Percentiles rank a stretch among this genome's conserved stretches.
Evolutionary conservation across 2,329 filamentous ascomycete species (phyloP).

Genomic region (Hymenoscyphus linearis): DNA sequence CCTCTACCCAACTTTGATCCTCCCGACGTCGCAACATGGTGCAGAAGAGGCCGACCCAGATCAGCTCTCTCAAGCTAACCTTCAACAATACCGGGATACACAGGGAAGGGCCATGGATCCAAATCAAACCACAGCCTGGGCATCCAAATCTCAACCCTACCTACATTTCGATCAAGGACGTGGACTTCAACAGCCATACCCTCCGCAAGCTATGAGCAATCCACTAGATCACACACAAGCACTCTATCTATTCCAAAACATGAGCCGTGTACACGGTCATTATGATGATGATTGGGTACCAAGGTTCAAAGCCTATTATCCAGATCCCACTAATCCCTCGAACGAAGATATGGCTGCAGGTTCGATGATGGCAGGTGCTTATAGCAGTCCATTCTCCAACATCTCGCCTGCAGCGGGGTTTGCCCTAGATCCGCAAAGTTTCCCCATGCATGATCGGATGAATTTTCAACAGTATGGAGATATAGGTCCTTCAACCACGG

Average conservation of each 20-base stretch:
- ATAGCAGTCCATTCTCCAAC: not conserved
- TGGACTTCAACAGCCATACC: not conserved
- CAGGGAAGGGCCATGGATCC: not conserved
- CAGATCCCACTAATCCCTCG: not conserved
- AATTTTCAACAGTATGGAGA: not conserved
- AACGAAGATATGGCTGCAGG: not conserved
- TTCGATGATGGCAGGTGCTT: not conserved
- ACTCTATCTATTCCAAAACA: slow-evolving; percentile 14
- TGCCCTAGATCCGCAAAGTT: not conserved
- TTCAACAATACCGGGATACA: slow-evolving; percentile 9
- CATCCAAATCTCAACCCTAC: slow-evolving; percentile 1
- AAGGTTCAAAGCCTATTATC: not conserved
- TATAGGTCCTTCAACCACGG: not conserved
- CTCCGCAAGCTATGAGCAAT: slow-evolving; percentile 10
- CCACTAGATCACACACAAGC: slow-evolving; percentile 15
- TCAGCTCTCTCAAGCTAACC: slow-evolving; percentile 6
- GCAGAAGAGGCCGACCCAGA: not conserved
- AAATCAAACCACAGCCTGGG: slow-evolving; percentile 6
- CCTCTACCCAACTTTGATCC: not conserved
- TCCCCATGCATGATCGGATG: not conserved
- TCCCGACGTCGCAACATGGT: not conserved
- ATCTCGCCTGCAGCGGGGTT: not conserved
- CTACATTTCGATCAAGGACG: not conserved
- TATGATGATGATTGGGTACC: slow-evolving; percentile 24
- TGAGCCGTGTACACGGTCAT: slow-evolving; percentile 19